These are phyloP conservation scores for Zymoseptoria crescenta DNA, from an alignment of 2,329 filamentous ascomycete species.

Conservation along the genomic window DNA sequence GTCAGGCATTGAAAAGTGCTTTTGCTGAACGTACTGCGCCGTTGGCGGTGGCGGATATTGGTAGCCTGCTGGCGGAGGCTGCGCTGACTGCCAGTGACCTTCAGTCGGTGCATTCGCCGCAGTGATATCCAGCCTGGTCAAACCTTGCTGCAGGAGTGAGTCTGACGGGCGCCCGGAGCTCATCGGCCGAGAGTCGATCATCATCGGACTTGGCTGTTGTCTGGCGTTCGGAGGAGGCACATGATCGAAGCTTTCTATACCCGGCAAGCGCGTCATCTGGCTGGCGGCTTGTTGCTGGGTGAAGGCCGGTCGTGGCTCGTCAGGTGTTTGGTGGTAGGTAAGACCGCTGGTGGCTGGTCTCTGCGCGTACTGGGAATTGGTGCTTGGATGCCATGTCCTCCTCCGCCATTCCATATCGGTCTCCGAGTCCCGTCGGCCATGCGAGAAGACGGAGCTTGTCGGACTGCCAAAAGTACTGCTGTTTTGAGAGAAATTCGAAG, in stretches of 20 bases:
- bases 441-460: slow-evolving; percentile 54
- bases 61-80: slow-evolving; percentile 13
- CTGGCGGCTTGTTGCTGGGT: slow-evolving; percentile 46
- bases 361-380: slow-evolving; percentile 50
- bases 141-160: slow-evolving; percentile 55
- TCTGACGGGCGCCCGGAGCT: slow-evolving; percentile 44
- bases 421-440: slow-evolving; percentile 59
- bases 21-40: slow-evolving; percentile 27
- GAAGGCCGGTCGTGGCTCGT: slow-evolving; percentile 51
- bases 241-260: slow-evolving; percentile 86
- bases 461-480: slow-evolving; percentile 60
- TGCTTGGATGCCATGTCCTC: slow-evolving; percentile 85
- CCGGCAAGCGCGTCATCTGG: slow-evolving; percentile 66
- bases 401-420: slow-evolving; percentile 72
- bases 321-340: slow-evolving; percentile 66
- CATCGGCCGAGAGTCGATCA: slow-evolving; percentile 50
- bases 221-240: slow-evolving; percentile 55
- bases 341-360: slow-evolving; percentile 63
- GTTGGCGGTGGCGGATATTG: slow-evolving; percentile 13
- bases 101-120: slow-evolving; percentile 32
- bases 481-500: slow-evolving; percentile 46
- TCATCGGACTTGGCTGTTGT: slow-evolving; percentile 67
- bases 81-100: slow-evolving; percentile 22
- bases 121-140: slow-evolving; percentile 60
- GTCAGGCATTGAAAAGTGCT: slow-evolving; percentile 32